Percentiles rank a stretch among this genome's conserved stretches.
These are phyloP conservation scores for Saitozyma sp. DNA, from an alignment of 768 basidiomycete species.

Conservation along the genomic window DNA sequence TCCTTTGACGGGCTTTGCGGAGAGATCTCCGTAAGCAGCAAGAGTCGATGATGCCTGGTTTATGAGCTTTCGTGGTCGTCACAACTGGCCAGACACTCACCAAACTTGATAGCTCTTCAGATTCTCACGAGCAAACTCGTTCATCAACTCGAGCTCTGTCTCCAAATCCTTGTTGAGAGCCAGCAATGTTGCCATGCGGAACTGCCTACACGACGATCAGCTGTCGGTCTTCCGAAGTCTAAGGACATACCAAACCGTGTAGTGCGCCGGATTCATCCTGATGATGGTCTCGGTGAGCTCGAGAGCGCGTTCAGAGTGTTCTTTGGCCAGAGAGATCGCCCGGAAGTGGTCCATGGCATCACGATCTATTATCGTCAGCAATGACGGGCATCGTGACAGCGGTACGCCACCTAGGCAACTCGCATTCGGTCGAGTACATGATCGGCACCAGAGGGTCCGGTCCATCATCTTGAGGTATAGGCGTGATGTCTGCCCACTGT, in stretches of 20 bases:
- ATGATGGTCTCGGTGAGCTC: constrained; percentile 87
- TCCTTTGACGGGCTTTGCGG: constrained; percentile 58
- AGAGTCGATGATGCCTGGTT: constrained; percentile 56
- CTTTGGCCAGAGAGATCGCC: constrained; percentile 71
- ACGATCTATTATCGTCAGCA: constrained; percentile 63
- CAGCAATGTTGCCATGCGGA: constrained; percentile 82
- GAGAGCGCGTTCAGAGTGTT: constrained; percentile 78
- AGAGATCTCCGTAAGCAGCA: constrained; percentile 52
- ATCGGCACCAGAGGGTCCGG: constrained; percentile 84
- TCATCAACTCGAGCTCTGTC: constrained; percentile 80
- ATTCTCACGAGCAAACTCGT: constrained; percentile 75
- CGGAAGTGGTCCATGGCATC: constrained; percentile 93
- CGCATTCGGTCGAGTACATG: constrained; percentile 85
- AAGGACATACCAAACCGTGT: constrained; percentile 77
- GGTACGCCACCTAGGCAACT: constrained; percentile 48
- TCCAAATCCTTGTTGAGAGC: constrained; percentile 67
- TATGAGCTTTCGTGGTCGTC: constrained; percentile 2
- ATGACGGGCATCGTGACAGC: too few relatives aligned
- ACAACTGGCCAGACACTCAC: constrained; percentile 63
- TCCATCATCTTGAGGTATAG: constrained; percentile 75
- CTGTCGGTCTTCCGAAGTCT: not conserved
- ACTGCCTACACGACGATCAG: constrained; percentile 67
- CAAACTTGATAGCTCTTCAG: constrained; percentile 98
- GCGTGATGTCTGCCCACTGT: constrained; percentile 78
- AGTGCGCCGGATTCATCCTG: constrained; percentile 90